Percentiles rank a stretch among this genome's conserved stretches.
These are phyloP conservation scores for Isabelozyma rhagii DNA, from an alignment of 805 yeast genomes.

Conservation along the genomic window DNA sequence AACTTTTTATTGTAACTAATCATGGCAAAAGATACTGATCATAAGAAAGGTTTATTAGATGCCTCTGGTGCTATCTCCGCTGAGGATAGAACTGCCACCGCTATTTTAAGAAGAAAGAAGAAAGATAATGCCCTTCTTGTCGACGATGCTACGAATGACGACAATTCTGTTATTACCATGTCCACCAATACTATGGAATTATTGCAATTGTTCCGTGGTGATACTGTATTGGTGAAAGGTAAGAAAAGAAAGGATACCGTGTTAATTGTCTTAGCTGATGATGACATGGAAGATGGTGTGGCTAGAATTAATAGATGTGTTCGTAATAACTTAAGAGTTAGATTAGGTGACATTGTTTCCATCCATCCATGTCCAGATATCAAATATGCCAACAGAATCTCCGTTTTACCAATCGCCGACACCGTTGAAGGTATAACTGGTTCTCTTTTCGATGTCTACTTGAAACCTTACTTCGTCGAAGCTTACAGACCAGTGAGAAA, in stretches of 20 bases:
- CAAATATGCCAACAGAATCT: constrained; percentile 92
- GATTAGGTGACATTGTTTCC: constrained; percentile 89
- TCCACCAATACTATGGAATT: constrained; percentile 93
- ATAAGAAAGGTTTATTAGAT: constrained; percentile 39
- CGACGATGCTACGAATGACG: constrained; percentile 96
- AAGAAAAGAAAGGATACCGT: constrained; percentile 98
- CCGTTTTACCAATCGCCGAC: constrained; percentile 95
- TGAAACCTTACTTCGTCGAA: constrained; percentile 97
- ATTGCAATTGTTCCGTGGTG: constrained; percentile 94
- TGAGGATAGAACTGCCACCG: constrained; percentile 86
- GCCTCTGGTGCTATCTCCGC: constrained; percentile 64
- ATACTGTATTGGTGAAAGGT: constrained; percentile 95
- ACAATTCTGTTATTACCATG: constrained; percentile 94
- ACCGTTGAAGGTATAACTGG: constrained; percentile 98
- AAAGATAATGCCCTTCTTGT: constrained; percentile 92
- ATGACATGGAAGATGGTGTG: constrained; percentile 93
- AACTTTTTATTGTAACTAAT: not conserved
- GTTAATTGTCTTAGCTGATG: constrained; percentile 91
- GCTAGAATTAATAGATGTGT: constrained; percentile 94
- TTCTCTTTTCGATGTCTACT: constrained; percentile 89
- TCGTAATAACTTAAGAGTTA: constrained; percentile 89
- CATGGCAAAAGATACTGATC: not conserved
- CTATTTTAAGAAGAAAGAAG: constrained; percentile 95
- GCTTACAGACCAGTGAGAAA: constrained; percentile 98
- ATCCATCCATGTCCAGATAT: constrained; percentile 97